Conservation (phyloP, 208 protist genomes). For the Crithidia sp. region DNA sequence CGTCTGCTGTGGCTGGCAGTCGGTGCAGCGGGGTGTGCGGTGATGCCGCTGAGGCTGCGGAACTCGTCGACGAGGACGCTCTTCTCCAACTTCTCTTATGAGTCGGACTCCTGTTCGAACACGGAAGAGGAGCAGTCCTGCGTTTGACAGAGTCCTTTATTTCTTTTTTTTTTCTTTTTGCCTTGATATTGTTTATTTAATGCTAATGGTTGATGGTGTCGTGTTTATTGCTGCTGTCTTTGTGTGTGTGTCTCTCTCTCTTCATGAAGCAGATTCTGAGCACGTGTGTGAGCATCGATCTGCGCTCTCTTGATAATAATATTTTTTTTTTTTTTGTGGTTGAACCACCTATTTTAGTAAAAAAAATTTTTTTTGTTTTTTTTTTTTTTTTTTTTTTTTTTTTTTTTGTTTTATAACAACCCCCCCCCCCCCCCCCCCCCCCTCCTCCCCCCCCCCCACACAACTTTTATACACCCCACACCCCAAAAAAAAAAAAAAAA, state of each 20-base stretch:
- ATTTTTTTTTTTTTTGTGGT: slow-evolving; percentile 3
- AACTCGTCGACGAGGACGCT: background rate
- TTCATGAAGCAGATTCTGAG: too few species aligned
- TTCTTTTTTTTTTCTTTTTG: background rate
- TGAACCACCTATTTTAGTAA: background rate
- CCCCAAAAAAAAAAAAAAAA: too few species aligned
- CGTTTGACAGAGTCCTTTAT: background rate
- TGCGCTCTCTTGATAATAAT: background rate
- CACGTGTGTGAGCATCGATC: too few species aligned
- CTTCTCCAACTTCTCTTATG: slow-evolving; percentile 5
- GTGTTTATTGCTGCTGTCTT: too few species aligned
- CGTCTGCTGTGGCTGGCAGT: background rate
- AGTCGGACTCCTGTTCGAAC: background rate
- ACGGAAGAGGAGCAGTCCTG: background rate
- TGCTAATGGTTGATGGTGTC: too few species aligned
- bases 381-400: slow-evolving; percentile 5
- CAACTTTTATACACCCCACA: too few species aligned
- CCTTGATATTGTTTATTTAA: background rate
- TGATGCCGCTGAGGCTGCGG: background rate
- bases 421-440: too few species aligned
- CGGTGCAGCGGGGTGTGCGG: background rate
- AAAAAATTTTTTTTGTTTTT: background rate
- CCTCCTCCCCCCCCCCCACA: too few species aligned
- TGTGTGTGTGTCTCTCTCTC: too few species aligned
- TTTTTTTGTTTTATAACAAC: background rate